These are phyloP conservation scores for Raffaelea deltoideospora DNA, from an alignment of 2,329 filamentous ascomycete genomes.

Conservation along the genomic window DNA sequence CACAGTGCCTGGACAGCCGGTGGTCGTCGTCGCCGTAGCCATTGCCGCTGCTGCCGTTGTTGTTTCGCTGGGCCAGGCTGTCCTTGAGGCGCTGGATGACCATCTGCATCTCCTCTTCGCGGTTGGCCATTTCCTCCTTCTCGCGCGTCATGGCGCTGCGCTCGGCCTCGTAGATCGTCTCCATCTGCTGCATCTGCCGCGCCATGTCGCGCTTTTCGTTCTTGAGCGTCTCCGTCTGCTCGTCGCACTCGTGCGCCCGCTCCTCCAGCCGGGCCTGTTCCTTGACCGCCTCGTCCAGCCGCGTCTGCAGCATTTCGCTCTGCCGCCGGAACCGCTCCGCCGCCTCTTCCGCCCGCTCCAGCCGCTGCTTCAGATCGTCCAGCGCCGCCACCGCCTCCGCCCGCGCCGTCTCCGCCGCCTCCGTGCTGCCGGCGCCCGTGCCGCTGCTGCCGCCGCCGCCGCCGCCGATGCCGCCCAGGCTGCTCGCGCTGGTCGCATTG, in stretches of 20 bases:
- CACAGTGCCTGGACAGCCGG: constrained; percentile 42
- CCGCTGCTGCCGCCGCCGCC: constrained; percentile 20
- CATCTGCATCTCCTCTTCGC: constrained; percentile 80
- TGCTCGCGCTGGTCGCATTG: constrained; percentile 11
- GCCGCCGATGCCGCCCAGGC: constrained; percentile 64
- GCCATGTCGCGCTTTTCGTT: constrained; percentile 75
- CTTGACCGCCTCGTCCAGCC: constrained; percentile 71
- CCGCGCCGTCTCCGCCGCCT: constrained; percentile 55
- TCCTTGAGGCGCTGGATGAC: constrained; percentile 90
- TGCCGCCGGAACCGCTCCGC: constrained; percentile 76
- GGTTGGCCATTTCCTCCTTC: constrained; percentile 71
- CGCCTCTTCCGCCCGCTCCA: constrained; percentile 63
- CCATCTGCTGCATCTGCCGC: constrained; percentile 77
- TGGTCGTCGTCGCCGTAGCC: constrained; percentile 40
- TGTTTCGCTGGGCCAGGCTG: constrained; percentile 65
- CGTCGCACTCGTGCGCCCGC: constrained; percentile 70
- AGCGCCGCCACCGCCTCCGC: constrained; percentile 66
- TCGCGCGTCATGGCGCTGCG: constrained; percentile 76
- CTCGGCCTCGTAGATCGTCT: constrained; percentile 84
- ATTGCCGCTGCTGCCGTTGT: too few species aligned
- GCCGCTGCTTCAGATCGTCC: constrained; percentile 69
- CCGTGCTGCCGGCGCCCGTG: constrained; percentile 12
- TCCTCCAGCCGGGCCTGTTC: constrained; percentile 82
- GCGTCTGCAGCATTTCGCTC: constrained; percentile 66
- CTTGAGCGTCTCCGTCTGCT: constrained; percentile 63